Evolutionary conservation across 2,329 filamentous ascomycete species (phyloP).

Genomic region (Colletotrichum karsti): DNA sequence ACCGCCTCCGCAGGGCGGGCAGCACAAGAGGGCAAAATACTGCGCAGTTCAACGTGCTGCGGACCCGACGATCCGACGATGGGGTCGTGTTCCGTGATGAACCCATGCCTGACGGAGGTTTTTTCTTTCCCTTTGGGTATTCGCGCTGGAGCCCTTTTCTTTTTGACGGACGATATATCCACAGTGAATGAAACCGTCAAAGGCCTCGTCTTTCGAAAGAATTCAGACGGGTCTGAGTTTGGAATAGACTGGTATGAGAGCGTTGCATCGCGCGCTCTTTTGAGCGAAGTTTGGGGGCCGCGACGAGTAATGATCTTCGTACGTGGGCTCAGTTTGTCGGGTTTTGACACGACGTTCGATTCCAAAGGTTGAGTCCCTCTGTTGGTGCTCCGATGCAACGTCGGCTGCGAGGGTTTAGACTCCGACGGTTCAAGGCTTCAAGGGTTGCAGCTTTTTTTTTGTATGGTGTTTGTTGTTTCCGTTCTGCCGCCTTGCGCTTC

Average conservation of each 20-base stretch:
- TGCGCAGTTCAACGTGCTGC: neutral
- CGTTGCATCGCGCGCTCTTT: constrained; percentile 12
- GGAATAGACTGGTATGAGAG: neutral
- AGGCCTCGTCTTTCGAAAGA: neutral
- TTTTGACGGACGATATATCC: neutral
- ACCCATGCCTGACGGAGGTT: neutral
- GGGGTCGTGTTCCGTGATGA: constrained; percentile 6
- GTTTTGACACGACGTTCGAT: neutral
- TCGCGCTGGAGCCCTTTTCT: neutral
- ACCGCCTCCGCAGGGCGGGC: neutral
- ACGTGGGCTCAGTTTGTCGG: neutral
- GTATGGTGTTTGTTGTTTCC: neutral
- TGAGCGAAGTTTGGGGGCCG: neutral
- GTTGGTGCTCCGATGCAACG: neutral
- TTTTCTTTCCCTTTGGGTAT: neutral
- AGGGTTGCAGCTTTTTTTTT: neutral
- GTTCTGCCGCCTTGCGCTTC: neutral
- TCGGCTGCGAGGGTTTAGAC: neutral
- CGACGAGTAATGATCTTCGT: constrained; percentile 18
- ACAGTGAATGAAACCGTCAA: neutral
- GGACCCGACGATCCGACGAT: constrained; percentile 3
- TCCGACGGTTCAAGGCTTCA: neutral
- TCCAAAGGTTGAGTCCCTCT: neutral
- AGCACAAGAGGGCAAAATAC: neutral
- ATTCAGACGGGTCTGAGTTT: neutral